These are phyloP conservation scores for Cladophialophora immunda DNA, from an alignment of 2,329 filamentous ascomycete genomes.

Conservation along the genomic window DNA sequence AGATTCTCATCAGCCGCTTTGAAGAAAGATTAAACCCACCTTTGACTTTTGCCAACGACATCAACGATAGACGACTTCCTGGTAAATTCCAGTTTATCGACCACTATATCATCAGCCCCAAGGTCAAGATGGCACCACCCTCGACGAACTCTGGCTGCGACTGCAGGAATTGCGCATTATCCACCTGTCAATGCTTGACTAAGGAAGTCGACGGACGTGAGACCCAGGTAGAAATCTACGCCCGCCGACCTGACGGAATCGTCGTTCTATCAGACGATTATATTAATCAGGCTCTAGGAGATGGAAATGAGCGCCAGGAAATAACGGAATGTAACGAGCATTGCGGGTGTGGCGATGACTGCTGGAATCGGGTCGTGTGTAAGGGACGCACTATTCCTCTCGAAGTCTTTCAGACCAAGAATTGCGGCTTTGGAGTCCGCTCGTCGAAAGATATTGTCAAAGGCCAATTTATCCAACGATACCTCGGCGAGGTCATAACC, in stretches of 20 bases:
- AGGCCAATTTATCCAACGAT: slow-evolving; percentile 57
- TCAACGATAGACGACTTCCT: slow-evolving; percentile 34
- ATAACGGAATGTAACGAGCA: slow-evolving; percentile 54
- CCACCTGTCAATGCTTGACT: slow-evolving; percentile 32
- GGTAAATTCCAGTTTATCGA: slow-evolving; percentile 42
- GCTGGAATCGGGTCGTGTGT: slow-evolving; percentile 55
- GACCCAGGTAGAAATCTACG: slow-evolving; percentile 27
- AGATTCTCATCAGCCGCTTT: slow-evolving; percentile 37
- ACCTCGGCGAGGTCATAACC: slow-evolving; percentile 56
- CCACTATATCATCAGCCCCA: slow-evolving; percentile 35
- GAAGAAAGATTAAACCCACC: slow-evolving; percentile 30
- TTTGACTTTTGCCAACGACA: slow-evolving; percentile 38
- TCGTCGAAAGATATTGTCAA: slow-evolving; percentile 48
- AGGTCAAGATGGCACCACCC: slow-evolving; percentile 28
- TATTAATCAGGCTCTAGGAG: slow-evolving; percentile 28
- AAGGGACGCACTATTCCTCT: slow-evolving; percentile 50
- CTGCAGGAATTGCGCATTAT: slow-evolving; percentile 29
- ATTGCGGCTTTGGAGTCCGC: slow-evolving; percentile 55
- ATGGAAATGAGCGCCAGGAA: slow-evolving; percentile 23
- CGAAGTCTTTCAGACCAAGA: slow-evolving; percentile 54
- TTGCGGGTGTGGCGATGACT: slow-evolving; percentile 48
- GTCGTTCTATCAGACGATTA: slow-evolving; percentile 38
- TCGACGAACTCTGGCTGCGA: slow-evolving; percentile 32
- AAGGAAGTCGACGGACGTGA: slow-evolving; percentile 28
- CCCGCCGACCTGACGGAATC: slow-evolving; percentile 31